Evolutionary conservation across 108 stramenopile species (phyloP), one percentile per base, ranked within the genome.

Genomic region (Parietichytrium sp.): DNA sequence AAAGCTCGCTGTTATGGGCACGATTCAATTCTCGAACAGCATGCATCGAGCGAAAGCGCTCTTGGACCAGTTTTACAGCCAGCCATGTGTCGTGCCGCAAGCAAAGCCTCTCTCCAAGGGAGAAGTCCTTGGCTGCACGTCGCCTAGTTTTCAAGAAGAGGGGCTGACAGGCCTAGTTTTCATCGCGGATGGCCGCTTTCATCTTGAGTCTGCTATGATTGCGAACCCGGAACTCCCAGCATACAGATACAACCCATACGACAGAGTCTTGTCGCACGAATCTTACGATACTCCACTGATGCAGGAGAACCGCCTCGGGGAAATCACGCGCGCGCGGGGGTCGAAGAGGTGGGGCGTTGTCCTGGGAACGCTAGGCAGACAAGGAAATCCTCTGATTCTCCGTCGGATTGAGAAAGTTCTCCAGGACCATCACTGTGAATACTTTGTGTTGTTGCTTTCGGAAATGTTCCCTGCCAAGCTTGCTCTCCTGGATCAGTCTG

Each of bases 81-180:
- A 42, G 10, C 38, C 38, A 47, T 45, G 61, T 2, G 27, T 16
- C 12, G 86, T 87, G 48, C 83, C 87, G 7, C 96, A 97, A 86
- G 92, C 90, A n/a, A 94, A 95, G 79, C 96, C 96, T 25, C 77
- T 84, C 25, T 87, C 86, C n/a, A 80, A 80, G 3, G 91, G 91
- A 4, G 98, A 99, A 92, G 96, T 96, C 0, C 85, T 99, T 54
- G 98, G 98, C 42, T 99, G 98, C 84, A 99, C 98, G 20, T 88
- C 95, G 29, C 97, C 98, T 0, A 86, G 85, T 29, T 79, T 95
- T 16, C 49, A 83, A 20, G 84, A 81, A 25, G 77, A 25, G 6
- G 90, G 86, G 18, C 81, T 87, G n/a, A 81, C 90, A 10, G 83
- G 91, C 54, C 89, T 96, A 52, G 88, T 97, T 54, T 99, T 99